Percentiles rank a stretch among this genome's conserved stretches.
These are phyloP conservation scores for Boletellus ananas DNA, from an alignment of 768 basidiomycete species.

Conservation along the genomic window DNA sequence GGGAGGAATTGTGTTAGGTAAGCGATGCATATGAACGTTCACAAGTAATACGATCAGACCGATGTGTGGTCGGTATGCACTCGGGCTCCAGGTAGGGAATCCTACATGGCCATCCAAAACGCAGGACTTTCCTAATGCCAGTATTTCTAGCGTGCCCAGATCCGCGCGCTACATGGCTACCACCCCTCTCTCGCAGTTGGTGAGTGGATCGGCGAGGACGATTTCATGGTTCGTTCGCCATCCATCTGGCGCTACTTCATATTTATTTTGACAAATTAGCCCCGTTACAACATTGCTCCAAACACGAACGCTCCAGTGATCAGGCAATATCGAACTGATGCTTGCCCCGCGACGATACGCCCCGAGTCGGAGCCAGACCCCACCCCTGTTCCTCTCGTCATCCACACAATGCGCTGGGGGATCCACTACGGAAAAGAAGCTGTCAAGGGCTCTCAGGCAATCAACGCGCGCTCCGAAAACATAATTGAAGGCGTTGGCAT, in stretches of 20 bases:
- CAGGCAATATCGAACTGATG: conserved; percentile 35
- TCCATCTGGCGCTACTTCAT: background rate
- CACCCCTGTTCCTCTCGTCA: conserved; percentile 36
- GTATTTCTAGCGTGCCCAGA: conserved; percentile 24
- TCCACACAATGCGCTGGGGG: conserved; percentile 92
- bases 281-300: conserved; percentile 82
- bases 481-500: conserved; percentile 72
- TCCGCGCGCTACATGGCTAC: conserved; percentile 39
- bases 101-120: background rate
- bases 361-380: conserved; percentile 1
- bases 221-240: conserved; percentile 43
- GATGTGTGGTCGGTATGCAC: conserved; percentile 4
- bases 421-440: conserved; percentile 65
- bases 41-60: no score
- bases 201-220: conserved; percentile 59
- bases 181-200: conserved; percentile 37
- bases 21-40: no score
- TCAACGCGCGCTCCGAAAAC: conserved; percentile 86
- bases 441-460: conserved; percentile 64
- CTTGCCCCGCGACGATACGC: background rate
- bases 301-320: conserved; percentile 76
- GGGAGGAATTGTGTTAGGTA: background rate
- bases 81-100: conserved; percentile 1
- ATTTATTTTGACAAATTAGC: conserved; percentile 14
- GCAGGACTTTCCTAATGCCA: background rate